Conservation (phyloP, 495 filamentous ascomycete species). For the Aspergillus nanangensis region DNA sequence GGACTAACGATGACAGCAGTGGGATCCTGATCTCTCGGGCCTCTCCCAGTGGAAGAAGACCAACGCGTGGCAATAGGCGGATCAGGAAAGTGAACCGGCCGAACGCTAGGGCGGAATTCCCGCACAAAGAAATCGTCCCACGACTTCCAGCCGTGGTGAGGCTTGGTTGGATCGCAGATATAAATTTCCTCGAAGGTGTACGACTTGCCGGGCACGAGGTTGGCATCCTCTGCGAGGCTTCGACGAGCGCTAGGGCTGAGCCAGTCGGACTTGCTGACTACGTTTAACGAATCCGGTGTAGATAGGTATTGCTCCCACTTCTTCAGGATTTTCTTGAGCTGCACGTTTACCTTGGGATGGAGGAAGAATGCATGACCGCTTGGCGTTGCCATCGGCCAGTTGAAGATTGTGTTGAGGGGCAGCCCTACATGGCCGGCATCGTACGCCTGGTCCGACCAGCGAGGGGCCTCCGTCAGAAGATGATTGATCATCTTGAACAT, state of each 20-base stretch:
- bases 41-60: too few relatives aligned
- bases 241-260: slow-evolving; percentile 22
- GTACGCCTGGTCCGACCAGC: slow-evolving; percentile 36
- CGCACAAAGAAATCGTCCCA: slow-evolving; percentile 69
- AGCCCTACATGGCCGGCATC: slow-evolving; percentile 52
- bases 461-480: slow-evolving; percentile 46
- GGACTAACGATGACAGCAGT: slow-evolving; percentile 47
- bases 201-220: background rate
- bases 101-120: slow-evolving; percentile 36
- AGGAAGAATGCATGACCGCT: slow-evolving; percentile 53
- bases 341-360: slow-evolving; percentile 50
- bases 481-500: slow-evolving; percentile 55
- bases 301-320: slow-evolving; percentile 51
- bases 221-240: background rate
- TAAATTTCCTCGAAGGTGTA: slow-evolving; percentile 3
- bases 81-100: slow-evolving; percentile 45
- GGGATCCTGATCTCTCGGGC: background rate
- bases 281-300: background rate
- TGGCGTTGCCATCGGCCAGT: slow-evolving; percentile 58
- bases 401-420: slow-evolving; percentile 55
- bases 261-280: slow-evolving; percentile 42
- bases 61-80: too few relatives aligned
- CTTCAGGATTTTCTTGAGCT: slow-evolving; percentile 54
- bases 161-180: slow-evolving; percentile 35
- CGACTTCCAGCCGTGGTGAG: slow-evolving; percentile 47